phyloP scores from a whole-genome alignment of 192 early-diverging fungal species.

The Oehlia diaphana region DNA sequence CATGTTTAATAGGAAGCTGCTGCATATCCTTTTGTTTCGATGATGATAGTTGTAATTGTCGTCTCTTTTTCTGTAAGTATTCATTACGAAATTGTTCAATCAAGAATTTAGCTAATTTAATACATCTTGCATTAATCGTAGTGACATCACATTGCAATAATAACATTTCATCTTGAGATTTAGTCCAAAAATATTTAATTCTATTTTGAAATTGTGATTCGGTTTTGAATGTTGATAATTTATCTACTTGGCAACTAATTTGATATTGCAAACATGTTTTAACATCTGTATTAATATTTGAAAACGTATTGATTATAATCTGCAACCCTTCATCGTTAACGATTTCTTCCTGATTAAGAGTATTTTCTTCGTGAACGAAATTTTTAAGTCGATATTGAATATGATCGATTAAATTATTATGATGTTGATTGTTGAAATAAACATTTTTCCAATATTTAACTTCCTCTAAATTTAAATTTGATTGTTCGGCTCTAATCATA shows the following conservation, averaged over 20 bases:
- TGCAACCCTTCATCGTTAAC: not conserved
- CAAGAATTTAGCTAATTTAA: conserved; percentile 32
- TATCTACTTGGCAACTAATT: conserved; percentile 14
- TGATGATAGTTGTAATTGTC: no score
- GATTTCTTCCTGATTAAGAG: no score
- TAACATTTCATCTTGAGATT: conserved; percentile 18
- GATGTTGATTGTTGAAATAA: no score
- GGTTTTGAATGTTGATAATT: conserved; percentile 31
- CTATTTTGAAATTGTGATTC: conserved; percentile 26
- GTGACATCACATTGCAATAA: conserved; percentile 29
- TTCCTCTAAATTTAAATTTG: not conserved
- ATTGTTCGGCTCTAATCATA: conserved; percentile 4
- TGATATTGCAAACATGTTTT: not conserved
- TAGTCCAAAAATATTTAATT: conserved; percentile 28
- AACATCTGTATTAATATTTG: conserved; percentile 30
- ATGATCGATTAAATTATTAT: no score
- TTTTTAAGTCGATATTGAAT: no score
- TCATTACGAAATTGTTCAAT: conserved; percentile 31
- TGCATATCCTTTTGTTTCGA: no score
- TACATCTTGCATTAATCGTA: conserved; percentile 17
- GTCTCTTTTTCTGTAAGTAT: not conserved
- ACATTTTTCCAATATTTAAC: no score
- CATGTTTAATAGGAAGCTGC: conserved; percentile 1
- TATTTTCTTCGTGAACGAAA: no score
- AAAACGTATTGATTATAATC: conserved; percentile 31